Evolutionary conservation across 768 basidiomycete genomes (phyloP).

Genomic region (Boletus reticuloceps): DNA sequence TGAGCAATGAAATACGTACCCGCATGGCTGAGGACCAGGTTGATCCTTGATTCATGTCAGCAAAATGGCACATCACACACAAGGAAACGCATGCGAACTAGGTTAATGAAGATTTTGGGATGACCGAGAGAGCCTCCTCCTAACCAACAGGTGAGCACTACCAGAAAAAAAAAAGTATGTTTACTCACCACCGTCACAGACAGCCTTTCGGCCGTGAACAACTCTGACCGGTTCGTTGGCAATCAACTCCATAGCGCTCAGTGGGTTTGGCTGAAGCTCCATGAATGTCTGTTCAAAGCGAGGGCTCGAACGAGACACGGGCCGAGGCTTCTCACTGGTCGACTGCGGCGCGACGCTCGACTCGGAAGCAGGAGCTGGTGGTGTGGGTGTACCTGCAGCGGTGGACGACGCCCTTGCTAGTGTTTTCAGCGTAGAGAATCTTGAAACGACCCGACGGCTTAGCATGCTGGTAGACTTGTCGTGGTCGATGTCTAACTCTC

Average conservation of each 20-base stretch:
- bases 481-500: slow-evolving; percentile 7
- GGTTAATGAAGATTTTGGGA: slow-evolving; percentile 94
- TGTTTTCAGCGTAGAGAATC: slow-evolving; percentile 12
- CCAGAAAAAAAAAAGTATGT: not conserved
- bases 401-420: slow-evolving; percentile 27
- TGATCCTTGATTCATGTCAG: slow-evolving; percentile 59
- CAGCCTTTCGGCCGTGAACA: slow-evolving; percentile 78
- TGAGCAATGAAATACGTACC: slow-evolving; percentile 52
- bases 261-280: slow-evolving; percentile 84
- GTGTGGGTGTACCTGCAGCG: slow-evolving; percentile 7
- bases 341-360: slow-evolving; percentile 60
- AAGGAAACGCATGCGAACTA: slow-evolving; percentile 51
- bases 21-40: slow-evolving; percentile 83
- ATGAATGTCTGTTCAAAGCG: slow-evolving; percentile 92
- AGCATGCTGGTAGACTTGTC: slow-evolving; percentile 22
- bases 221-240: slow-evolving; percentile 81
- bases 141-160: slow-evolving; percentile 33
- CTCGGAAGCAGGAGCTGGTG: slow-evolving; percentile 14
- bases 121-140: slow-evolving; percentile 95
- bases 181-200: slow-evolving; percentile 91
- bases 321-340: slow-evolving; percentile 72
- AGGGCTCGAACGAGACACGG: slow-evolving; percentile 56
- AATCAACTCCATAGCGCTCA: slow-evolving; percentile 90
- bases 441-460: slow-evolving; percentile 23
- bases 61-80: not conserved